phyloP scores from a whole-genome alignment of 2,329 filamentous ascomycete genomes.

The Chaetomium sp. region DNA sequence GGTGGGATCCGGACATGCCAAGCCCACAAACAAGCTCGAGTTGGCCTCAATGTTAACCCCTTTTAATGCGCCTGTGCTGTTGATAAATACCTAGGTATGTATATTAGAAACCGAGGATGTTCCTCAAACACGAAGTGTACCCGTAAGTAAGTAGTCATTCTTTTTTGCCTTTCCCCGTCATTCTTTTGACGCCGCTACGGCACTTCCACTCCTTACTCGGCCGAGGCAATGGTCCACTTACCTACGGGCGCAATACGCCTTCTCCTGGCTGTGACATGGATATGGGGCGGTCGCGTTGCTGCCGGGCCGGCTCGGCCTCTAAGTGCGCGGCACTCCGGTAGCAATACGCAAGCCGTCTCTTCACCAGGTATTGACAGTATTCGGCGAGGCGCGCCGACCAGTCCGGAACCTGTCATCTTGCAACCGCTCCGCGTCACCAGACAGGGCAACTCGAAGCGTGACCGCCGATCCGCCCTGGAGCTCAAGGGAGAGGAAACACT shows the following conservation, averaged over 20 bases:
- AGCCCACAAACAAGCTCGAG: not conserved
- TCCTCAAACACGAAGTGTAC: no score
- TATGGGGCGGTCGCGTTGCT: not conserved
- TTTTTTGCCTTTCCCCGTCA: not conserved
- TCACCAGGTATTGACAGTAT: not conserved
- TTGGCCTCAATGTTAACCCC: not conserved
- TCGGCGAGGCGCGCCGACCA: not conserved
- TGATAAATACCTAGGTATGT: not conserved
- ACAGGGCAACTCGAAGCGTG: not conserved
- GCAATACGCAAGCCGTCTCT: not conserved
- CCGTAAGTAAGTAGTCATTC: not conserved
- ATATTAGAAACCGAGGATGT: not conserved
- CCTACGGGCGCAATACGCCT: not conserved
- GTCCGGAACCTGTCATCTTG: not conserved
- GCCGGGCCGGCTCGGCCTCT: no score
- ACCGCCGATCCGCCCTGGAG: not conserved
- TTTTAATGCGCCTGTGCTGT: not conserved
- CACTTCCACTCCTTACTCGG: not conserved
- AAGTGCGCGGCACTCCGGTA: not conserved
- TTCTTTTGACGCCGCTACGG: not conserved
- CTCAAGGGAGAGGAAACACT: constrained; percentile 2
- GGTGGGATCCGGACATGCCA: not conserved
- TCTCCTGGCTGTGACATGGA: not conserved
- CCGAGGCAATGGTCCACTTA: not conserved
- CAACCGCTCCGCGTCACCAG: not conserved